These are phyloP conservation scores for Ophiostoma ips DNA, from an alignment of 2,329 filamentous ascomycete species.

Conservation along the genomic window DNA sequence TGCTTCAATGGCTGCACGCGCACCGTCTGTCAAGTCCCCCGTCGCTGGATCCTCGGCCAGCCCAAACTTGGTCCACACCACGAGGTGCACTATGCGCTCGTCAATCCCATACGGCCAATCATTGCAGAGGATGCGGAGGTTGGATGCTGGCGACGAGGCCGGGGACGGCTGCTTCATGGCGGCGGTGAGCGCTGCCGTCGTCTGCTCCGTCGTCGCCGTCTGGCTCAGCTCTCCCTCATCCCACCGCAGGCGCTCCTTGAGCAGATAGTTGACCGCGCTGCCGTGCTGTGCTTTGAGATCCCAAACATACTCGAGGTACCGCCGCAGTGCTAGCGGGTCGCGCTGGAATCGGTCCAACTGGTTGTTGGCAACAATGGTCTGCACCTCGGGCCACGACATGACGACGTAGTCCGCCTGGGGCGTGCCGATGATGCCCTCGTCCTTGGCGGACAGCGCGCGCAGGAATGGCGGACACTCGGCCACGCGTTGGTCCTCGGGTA, in stretches of 20 bases:
- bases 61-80: constrained; percentile 86
- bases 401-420: constrained; percentile 51
- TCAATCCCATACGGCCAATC: constrained; percentile 93
- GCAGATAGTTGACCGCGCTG: constrained; percentile 63
- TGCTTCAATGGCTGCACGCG: constrained; percentile 50
- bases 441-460: constrained; percentile 47
- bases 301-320: constrained; percentile 59
- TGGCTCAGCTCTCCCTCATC: constrained; percentile 23
- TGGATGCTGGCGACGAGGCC: constrained; percentile 17
- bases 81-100: constrained; percentile 62
- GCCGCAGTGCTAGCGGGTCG: constrained; percentile 60
- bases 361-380: constrained; percentile 47
- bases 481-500: constrained; percentile 48
- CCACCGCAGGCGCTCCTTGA: constrained; percentile 60
- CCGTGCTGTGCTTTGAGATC: constrained; percentile 53
- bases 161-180: background rate
- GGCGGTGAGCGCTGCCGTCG: constrained; percentile 27
- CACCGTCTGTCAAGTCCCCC: constrained; percentile 51
- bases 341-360: constrained; percentile 65
- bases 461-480: constrained; percentile 60
- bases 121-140: constrained; percentile 52
- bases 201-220: background rate
- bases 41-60: constrained; percentile 53
- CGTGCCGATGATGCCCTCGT: constrained; percentile 54
- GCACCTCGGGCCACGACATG: constrained; percentile 57